These are phyloP conservation scores for Tricholoma hemisulphureum DNA, from an alignment of 768 basidiomycete genomes.

Conservation along the genomic window DNA sequence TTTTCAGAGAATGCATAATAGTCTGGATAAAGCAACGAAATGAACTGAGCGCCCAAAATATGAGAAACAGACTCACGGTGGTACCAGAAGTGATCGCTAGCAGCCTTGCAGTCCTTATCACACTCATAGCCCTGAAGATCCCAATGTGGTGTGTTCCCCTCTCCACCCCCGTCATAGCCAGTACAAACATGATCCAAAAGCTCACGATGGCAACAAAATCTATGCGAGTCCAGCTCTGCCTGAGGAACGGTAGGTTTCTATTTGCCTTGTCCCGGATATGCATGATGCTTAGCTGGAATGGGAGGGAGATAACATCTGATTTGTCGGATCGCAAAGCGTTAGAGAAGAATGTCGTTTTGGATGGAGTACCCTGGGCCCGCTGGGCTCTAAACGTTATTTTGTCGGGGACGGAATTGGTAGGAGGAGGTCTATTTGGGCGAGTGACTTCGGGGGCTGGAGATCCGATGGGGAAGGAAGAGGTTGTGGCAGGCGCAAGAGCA, in stretches of 20 bases:
- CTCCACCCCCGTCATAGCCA: slow-evolving; percentile 72
- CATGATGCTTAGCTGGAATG: slow-evolving; percentile 60
- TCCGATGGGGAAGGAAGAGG: slow-evolving; percentile 24
- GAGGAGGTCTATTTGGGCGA: slow-evolving; percentile 23
- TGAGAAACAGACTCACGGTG: slow-evolving; percentile 51
- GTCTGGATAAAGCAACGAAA: slow-evolving; percentile 39
- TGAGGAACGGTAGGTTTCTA: slow-evolving; percentile 79
- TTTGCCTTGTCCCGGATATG: slow-evolving; percentile 54
- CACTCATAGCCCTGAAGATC: slow-evolving; percentile 84
- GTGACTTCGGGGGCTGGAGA: slow-evolving; percentile 21
- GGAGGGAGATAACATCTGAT: slow-evolving; percentile 50
- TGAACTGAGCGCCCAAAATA: not conserved
- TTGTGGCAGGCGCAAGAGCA: slow-evolving; percentile 34
- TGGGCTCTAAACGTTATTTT: slow-evolving; percentile 33
- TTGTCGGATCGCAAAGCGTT: slow-evolving; percentile 46
- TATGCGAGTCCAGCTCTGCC: slow-evolving; percentile 90
- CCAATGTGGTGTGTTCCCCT: slow-evolving; percentile 71
- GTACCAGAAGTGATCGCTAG: slow-evolving; percentile 90
- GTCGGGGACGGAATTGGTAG: slow-evolving; percentile 30
- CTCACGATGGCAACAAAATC: slow-evolving; percentile 82
- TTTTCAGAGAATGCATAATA: slow-evolving; percentile 91
- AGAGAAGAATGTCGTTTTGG: slow-evolving; percentile 50
- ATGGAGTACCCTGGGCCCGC: slow-evolving; percentile 35
- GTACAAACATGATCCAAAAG: slow-evolving; percentile 82
- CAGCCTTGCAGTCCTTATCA: slow-evolving; percentile 77